Conservation (phyloP, 805 yeast genomes). For the Saturnispora kantuleensis region DNA sequence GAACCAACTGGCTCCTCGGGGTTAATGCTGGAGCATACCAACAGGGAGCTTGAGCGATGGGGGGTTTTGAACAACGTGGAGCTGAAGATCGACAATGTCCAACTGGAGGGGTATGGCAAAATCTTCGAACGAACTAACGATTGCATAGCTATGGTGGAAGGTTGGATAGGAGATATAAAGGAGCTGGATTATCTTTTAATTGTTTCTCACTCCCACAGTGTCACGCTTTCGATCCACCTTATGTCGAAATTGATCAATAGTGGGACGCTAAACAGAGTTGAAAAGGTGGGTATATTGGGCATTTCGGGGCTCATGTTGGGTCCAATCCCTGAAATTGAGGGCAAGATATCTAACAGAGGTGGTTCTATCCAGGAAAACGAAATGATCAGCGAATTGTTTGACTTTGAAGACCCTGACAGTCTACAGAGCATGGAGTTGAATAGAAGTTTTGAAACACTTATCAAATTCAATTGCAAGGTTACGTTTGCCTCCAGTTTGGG, state of each 20-base stretch:
- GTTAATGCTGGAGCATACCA: slow-evolving; percentile 75
- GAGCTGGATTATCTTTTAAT: slow-evolving; percentile 70
- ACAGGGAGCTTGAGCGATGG: slow-evolving; percentile 59
- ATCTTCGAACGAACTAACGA: slow-evolving; percentile 73
- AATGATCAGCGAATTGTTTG: slow-evolving; percentile 76
- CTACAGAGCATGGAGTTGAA: slow-evolving; percentile 58
- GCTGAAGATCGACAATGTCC: slow-evolving; percentile 65
- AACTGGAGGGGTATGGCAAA: slow-evolving; percentile 87
- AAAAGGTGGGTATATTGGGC: slow-evolving; percentile 62
- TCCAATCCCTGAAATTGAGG: slow-evolving; percentile 81
- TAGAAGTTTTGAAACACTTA: slow-evolving; percentile 55
- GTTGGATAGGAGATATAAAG: slow-evolving; percentile 49
- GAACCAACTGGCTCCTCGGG: slow-evolving; percentile 89
- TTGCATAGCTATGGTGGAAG: slow-evolving; percentile 56
- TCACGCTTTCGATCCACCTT: slow-evolving; percentile 76
- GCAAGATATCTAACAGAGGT: slow-evolving; percentile 53
- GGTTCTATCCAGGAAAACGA: slow-evolving; percentile 81
- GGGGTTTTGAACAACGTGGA: slow-evolving; percentile 32
- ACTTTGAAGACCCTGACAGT: slow-evolving; percentile 69
- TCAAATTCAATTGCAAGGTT: slow-evolving; percentile 66
- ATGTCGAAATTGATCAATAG: slow-evolving; percentile 36
- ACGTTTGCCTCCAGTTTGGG: slow-evolving; percentile 78
- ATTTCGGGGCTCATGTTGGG: slow-evolving; percentile 94
- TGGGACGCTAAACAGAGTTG: slow-evolving; percentile 45
- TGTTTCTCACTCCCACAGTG: slow-evolving; percentile 90